Conservation (phyloP, 495 filamentous ascomycete genomes). For the Chaetomidium leptoderma region DNA sequence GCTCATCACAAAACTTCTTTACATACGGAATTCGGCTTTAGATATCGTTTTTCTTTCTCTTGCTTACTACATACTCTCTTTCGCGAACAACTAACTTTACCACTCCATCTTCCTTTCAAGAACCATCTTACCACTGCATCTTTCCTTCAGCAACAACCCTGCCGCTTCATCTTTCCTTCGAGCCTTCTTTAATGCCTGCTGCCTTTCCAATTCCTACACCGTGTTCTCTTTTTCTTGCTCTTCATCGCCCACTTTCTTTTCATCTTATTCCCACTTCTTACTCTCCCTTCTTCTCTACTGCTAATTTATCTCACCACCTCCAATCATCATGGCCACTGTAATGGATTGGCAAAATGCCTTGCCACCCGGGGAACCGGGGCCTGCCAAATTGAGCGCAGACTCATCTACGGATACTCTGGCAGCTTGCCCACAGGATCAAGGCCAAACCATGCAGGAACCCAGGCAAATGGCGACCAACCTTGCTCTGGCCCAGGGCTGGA, state of each 20-base stretch:
- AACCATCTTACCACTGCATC: too few relatives aligned
- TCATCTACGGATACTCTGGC: not conserved
- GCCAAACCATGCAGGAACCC: not conserved
- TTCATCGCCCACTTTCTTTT: not conserved
- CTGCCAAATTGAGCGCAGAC: not conserved
- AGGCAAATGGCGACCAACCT: slow-evolving; percentile 2
- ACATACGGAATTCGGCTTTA: not conserved
- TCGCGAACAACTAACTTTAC: too few relatives aligned
- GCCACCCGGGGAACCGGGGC: not conserved
- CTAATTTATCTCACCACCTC: not conserved
- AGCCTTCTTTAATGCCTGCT: not conserved
- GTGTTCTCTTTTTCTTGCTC: not conserved
- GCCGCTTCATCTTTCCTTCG: not conserved
- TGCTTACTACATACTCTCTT: too few relatives aligned
- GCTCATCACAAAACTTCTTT: not conserved
- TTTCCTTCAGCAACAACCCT: not conserved
- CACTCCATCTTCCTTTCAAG: too few relatives aligned
- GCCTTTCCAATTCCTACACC: not conserved
- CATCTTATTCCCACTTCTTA: not conserved
- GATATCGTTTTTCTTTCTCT: not conserved
- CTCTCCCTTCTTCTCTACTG: not conserved
- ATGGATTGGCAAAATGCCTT: not conserved
- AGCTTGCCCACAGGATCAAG: not conserved
- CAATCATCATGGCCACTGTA: not conserved
- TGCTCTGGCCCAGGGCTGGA: slow-evolving; percentile 8